These are phyloP conservation scores for Chloranthus sessilifolius DNA, from an alignment of 164 flowering plant species.

Conservation along the genomic window DNA sequence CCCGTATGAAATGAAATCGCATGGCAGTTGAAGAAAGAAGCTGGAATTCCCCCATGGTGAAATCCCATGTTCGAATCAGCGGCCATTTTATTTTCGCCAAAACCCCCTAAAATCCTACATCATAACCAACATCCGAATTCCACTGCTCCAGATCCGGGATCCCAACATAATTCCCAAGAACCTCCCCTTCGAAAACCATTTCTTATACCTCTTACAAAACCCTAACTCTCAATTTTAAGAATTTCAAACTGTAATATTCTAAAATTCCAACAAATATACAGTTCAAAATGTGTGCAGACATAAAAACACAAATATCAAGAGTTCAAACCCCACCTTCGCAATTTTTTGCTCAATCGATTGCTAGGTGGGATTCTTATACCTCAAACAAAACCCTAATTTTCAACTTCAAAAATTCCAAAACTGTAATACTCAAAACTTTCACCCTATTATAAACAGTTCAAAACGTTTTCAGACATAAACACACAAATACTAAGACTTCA, in stretches of 20 bases:
- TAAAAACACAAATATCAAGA: neutral
- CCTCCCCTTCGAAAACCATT: neutral
- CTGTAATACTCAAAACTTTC: too few species aligned
- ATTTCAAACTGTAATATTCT: too few species aligned
- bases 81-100: conserved; percentile 34
- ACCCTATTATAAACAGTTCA: too few species aligned
- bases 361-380: too few species aligned
- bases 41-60: conserved; percentile 30
- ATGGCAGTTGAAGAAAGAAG: conserved; percentile 38
- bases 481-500: too few species aligned
- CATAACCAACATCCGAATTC: neutral
- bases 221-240: neutral
- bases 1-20: conserved; percentile 50
- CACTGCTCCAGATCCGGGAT: neutral
- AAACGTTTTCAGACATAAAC: too few species aligned
- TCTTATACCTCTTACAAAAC: neutral
- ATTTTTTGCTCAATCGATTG: too few species aligned
- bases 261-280: too few species aligned
- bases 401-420: too few species aligned
- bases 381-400: too few species aligned
- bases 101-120: conserved; percentile 6
- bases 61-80: conserved; percentile 53
- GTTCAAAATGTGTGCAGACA: neutral
- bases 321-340: too few species aligned
- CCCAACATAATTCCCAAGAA: neutral